phyloP scores from a whole-genome alignment of 352 stramenopile species.

The Pythium aristosporum region DNA sequence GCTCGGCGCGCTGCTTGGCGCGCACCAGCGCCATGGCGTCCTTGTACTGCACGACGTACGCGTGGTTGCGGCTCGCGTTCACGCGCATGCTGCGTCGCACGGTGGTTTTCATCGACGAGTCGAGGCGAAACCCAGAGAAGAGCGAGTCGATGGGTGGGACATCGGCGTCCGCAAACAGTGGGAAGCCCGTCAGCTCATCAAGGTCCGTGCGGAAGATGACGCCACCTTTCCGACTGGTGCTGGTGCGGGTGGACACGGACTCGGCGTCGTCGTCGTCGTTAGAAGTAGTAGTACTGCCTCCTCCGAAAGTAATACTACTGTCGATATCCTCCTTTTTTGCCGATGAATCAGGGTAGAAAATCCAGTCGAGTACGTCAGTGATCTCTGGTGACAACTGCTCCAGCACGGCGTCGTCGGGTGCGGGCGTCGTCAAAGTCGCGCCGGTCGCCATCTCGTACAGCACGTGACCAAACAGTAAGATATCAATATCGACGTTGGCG shows the following conservation, averaged over 20 bases:
- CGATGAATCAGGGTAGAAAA: constrained; percentile 41
- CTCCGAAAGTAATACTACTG: no score
- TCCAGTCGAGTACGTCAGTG: constrained; percentile 49
- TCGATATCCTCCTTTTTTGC: not conserved
- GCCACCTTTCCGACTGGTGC: constrained; percentile 13
- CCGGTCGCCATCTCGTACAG: constrained; percentile 81
- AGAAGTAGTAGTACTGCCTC: not conserved
- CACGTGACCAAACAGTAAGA: constrained; percentile 69
- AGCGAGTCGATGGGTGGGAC: constrained; percentile 49
- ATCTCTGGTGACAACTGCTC: constrained; percentile 55
- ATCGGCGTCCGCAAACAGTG: constrained; percentile 41
- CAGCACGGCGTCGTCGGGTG: constrained; percentile 49
- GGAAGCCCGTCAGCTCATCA: constrained; percentile 35
- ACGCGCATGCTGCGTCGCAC: constrained; percentile 78
- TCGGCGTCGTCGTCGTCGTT: constrained; percentile 6
- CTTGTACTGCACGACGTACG: constrained; percentile 68
- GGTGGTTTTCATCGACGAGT: constrained; percentile 74
- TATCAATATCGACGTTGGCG: constrained; percentile 55
- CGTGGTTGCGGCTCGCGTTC: constrained; percentile 66
- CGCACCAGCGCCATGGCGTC: constrained; percentile 51
- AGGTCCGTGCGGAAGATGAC: constrained; percentile 40
- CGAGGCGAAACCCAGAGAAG: constrained; percentile 65
- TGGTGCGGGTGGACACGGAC: not conserved
- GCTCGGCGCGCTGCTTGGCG: constrained; percentile 56
- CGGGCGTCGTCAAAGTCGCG: constrained; percentile 41